Conservation (phyloP, 2,329 filamentous ascomycete genomes). For the Nemania abortiva region DNA sequence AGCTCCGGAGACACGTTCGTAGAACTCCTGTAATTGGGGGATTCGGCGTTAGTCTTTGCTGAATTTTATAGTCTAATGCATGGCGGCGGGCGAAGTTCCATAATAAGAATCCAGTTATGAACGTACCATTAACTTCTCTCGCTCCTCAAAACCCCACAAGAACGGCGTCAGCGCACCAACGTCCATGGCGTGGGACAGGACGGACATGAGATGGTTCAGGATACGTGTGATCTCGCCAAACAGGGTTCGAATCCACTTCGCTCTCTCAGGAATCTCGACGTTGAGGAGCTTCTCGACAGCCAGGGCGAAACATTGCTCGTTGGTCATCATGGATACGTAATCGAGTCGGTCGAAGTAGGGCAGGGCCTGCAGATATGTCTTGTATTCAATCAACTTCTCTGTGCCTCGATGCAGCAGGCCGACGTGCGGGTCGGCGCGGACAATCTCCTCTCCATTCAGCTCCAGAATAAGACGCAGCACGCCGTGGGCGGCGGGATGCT, state of each 20-base stretch:
- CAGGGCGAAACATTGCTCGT: constrained; percentile 96
- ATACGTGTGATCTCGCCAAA: constrained; percentile 96
- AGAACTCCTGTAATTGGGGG: constrained; percentile 82
- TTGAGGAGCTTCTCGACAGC: constrained; percentile 98
- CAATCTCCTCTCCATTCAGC: constrained; percentile 96
- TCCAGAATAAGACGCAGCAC: constrained; percentile 98
- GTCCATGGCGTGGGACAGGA: constrained; percentile 98
- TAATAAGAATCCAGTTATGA: background rate
- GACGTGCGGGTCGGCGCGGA: constrained; percentile 96
- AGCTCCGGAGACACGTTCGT: constrained; percentile 97
- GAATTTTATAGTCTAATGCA: background rate
- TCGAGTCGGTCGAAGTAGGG: constrained; percentile 99
- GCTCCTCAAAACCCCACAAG: constrained; percentile 99
- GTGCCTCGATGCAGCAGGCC: constrained; percentile 96
- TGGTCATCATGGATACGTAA: constrained; percentile 99
- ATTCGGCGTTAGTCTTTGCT: constrained; percentile 13
- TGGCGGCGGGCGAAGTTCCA: background rate
- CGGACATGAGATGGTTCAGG: constrained; percentile 97
- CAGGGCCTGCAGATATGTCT: constrained; percentile 97
- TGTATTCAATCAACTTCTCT: constrained; percentile 99
- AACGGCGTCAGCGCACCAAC: constrained; percentile 98
- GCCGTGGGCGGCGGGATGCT: constrained; percentile 98
- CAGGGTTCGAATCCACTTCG: constrained; percentile 96
- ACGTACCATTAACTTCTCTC: constrained; percentile 97
- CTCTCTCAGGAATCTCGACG: constrained; percentile 92